Evolutionary conservation across 208 protist species (phyloP).

Genomic region (Crithidia thermophila): DNA sequence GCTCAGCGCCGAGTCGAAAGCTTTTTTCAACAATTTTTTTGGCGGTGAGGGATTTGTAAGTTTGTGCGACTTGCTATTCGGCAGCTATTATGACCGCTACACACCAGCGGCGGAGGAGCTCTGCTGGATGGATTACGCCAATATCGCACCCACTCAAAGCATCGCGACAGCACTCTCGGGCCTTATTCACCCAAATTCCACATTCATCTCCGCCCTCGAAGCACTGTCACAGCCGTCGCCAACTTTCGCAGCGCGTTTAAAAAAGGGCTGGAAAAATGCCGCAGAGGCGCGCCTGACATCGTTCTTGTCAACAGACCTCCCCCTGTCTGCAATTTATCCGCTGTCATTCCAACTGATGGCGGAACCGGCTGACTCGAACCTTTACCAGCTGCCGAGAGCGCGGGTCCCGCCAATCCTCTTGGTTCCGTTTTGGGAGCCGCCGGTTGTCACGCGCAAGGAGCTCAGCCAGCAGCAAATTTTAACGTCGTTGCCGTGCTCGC

Average conservation of each 20-base stretch:
- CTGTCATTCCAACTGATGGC: conserved; percentile 63
- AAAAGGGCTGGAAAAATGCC: conserved; percentile 57
- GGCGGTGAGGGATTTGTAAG: conserved; percentile 54
- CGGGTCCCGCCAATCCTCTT: conserved; percentile 59
- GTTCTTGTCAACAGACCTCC: conserved; percentile 54
- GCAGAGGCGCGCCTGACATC: conserved; percentile 7
- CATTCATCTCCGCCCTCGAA: conserved; percentile 67
- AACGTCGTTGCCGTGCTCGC: conserved; percentile 75
- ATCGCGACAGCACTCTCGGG: conserved; percentile 57
- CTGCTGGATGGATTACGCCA: conserved; percentile 85
- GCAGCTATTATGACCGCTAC: conserved; percentile 30
- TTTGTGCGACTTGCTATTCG: conserved; percentile 77
- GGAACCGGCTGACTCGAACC: conserved; percentile 53
- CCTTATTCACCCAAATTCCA: conserved; percentile 64
- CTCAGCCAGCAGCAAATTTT: conserved; percentile 51
- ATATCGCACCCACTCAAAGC: conserved; percentile 56
- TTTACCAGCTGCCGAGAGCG: conserved; percentile 53
- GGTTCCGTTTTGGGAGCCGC: conserved; percentile 84
- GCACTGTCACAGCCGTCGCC: conserved; percentile 59
- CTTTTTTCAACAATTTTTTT: conserved; percentile 74
- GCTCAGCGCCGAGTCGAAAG: conserved; percentile 53
- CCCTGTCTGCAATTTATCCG: conserved; percentile 54
- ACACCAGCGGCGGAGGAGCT: conserved; percentile 15
- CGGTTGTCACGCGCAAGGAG: conserved; percentile 73
- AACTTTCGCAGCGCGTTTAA: conserved; percentile 49